phyloP scores from a whole-genome alignment of 2,329 filamentous ascomycete species.

The Mycocentrospora acerina region DNA sequence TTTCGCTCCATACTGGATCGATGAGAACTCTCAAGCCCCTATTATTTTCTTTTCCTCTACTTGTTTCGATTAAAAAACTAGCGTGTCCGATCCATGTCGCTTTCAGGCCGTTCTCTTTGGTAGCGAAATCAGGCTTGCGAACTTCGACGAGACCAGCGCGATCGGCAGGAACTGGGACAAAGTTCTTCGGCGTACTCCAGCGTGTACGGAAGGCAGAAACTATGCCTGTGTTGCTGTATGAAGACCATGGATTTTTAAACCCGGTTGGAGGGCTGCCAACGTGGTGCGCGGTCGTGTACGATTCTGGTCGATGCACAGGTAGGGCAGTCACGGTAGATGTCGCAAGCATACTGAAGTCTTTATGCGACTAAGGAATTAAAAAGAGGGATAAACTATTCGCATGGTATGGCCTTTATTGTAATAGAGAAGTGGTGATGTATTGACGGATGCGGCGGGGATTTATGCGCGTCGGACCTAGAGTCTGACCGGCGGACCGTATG shows the following conservation, averaged over 20 bases:
- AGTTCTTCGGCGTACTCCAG: conserved; percentile 46
- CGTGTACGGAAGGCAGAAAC: conserved; percentile 37
- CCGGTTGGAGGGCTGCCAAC: conserved; percentile 46
- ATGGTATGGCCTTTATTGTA: background rate
- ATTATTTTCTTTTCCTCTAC: conserved; percentile 21
- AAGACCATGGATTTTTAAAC: conserved; percentile 56
- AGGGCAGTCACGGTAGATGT: conserved; percentile 17
- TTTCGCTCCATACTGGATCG: conserved; percentile 56
- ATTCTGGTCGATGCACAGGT: conserved; percentile 19
- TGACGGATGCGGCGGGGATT: conserved; percentile 9
- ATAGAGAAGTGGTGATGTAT: conserved; percentile 15
- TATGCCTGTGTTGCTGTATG: conserved; percentile 33
- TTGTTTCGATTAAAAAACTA: conserved; percentile 51
- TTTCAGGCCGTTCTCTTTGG: conserved; percentile 35
- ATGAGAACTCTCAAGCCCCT: conserved; percentile 52
- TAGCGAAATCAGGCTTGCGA: conserved; percentile 45
- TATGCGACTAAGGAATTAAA: conserved; percentile 17
- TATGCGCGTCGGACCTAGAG: conserved; percentile 4
- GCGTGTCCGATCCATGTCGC: conserved; percentile 57
- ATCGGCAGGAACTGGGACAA: conserved; percentile 48
- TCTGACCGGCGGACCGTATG: conserved; percentile 7
- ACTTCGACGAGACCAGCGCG: conserved; percentile 47
- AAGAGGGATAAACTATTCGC: conserved; percentile 3
- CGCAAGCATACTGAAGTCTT: conserved; percentile 15
- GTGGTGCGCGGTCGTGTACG: conserved; percentile 43